phyloP scores from a whole-genome alignment of 2,329 filamentous ascomycete species.

The Trichoderma sp. region DNA sequence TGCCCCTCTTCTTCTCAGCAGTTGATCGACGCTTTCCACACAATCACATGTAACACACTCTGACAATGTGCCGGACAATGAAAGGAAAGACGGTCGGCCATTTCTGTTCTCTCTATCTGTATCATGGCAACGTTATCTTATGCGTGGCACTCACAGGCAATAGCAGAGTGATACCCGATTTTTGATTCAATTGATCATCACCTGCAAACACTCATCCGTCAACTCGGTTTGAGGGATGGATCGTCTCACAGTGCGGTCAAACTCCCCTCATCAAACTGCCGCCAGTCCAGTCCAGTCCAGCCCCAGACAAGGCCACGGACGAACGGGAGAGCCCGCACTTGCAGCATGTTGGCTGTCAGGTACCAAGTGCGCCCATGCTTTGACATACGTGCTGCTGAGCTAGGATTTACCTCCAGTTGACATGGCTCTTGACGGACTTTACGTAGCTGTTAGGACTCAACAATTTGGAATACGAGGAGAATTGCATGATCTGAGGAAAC shows the following conservation, averaged over 20 bases:
- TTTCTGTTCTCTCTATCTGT: too few species aligned
- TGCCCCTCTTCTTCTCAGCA: not conserved
- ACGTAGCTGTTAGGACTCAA: not conserved
- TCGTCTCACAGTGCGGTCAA: not conserved
- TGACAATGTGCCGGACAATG: not conserved
- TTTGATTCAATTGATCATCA: not conserved
- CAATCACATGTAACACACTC: too few species aligned
- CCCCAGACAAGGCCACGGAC: not conserved
- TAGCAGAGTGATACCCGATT: too few species aligned
- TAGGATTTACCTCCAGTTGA: not conserved
- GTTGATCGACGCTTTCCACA: too few species aligned
- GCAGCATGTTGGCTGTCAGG: not conserved
- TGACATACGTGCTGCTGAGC: too few species aligned
- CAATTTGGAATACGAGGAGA: not conserved
- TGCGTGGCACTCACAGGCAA: too few species aligned
- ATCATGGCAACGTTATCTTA: too few species aligned
- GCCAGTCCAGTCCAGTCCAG: too few species aligned
- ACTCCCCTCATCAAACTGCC: too few species aligned
- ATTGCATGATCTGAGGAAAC: not conserved
- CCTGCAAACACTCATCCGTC: not conserved
- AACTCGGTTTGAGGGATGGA: slow-evolving; percentile 8
- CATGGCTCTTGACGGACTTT: not conserved
- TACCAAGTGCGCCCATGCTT: too few species aligned
- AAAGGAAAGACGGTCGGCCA: not conserved
- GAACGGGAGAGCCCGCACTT: slow-evolving; percentile 3